A percentile compares a stretch with the other conserved stretches of the same genome.
phyloP scores from a whole-genome alignment of 345 rosid species.

The Melaleuca quinquenervia region DNA sequence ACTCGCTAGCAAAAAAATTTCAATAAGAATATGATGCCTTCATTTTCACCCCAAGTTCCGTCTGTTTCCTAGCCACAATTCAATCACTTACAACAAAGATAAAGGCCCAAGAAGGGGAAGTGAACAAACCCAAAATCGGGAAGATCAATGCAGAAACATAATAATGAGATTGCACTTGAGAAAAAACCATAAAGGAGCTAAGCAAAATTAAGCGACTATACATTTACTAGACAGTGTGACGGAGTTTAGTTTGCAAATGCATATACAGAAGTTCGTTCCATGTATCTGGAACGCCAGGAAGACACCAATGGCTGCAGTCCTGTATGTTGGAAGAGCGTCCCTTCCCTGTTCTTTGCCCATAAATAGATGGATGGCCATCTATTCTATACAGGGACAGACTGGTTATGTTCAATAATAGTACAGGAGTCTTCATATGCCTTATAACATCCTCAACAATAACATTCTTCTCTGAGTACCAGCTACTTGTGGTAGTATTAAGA shows the following conservation, averaged over 20 bases:
- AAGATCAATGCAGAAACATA: neutral
- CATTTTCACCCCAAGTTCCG: neutral
- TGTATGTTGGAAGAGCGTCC: conserved; percentile 27
- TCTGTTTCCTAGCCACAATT: neutral
- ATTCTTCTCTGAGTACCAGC: conserved; percentile 32
- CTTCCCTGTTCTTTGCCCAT: conserved; percentile 37
- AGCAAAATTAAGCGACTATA: neutral
- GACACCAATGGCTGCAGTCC: conserved; percentile 99
- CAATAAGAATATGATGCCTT: neutral
- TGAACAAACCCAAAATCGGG: neutral
- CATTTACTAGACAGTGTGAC: neutral
- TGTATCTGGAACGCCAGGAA: conserved; percentile 84
- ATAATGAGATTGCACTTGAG: neutral
- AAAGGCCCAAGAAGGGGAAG: neutral
- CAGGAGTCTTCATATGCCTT: conserved; percentile 61
- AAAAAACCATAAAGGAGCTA: neutral
- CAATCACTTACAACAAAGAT: neutral
- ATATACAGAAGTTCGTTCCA: conserved; percentile 76
- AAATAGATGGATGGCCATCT: conserved; percentile 70
- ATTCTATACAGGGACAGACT: conserved; percentile 50
- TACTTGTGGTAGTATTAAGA: conserved; percentile 22
- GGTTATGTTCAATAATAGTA: conserved; percentile 50
- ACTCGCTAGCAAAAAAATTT: neutral
- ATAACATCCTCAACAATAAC: conserved; percentile 39
- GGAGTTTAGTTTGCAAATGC: neutral